phyloP scores from a whole-genome alignment of 2,329 filamentous ascomycete species.

The Ophiostoma perfectum region DNA sequence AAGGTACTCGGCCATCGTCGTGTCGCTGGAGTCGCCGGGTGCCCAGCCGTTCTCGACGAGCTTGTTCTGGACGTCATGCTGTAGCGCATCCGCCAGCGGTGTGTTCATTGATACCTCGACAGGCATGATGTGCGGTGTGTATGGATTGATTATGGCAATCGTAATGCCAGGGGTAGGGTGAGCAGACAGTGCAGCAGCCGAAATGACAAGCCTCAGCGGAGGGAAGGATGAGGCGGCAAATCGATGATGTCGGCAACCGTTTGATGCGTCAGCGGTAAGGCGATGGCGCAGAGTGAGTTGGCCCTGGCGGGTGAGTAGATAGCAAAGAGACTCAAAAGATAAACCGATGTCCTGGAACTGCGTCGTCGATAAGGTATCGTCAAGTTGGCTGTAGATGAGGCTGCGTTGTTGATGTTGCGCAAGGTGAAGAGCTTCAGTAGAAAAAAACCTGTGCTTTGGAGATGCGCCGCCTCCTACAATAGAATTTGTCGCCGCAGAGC shows the following conservation, averaged over 20 bases:
- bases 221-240: neutral
- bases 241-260: slow-evolving; percentile 2
- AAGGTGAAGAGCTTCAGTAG: slow-evolving; percentile 11
- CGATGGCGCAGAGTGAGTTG: neutral
- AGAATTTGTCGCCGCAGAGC: slow-evolving; percentile 18
- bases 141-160: neutral
- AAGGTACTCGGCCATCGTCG: slow-evolving; percentile 89
- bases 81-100: slow-evolving; percentile 78
- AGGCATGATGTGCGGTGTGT: slow-evolving; percentile 54
- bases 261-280: neutral
- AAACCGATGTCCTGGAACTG: neutral
- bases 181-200: neutral
- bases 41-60: slow-evolving; percentile 91
- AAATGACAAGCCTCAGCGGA: neutral
- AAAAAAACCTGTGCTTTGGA: slow-evolving; percentile 12
- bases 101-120: slow-evolving; percentile 72
- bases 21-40: slow-evolving; percentile 68
- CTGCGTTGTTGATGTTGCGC: neutral
- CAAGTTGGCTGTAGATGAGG: neutral
- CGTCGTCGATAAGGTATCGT: neutral
- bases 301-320: neutral
- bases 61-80: slow-evolving; percentile 79
- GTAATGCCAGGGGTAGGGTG: neutral
- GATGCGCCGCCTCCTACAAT: slow-evolving; percentile 19
- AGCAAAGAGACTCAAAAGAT: neutral